phyloP scores from a whole-genome alignment of 768 basidiomycete genomes.

The Mrakia blollopis region DNA sequence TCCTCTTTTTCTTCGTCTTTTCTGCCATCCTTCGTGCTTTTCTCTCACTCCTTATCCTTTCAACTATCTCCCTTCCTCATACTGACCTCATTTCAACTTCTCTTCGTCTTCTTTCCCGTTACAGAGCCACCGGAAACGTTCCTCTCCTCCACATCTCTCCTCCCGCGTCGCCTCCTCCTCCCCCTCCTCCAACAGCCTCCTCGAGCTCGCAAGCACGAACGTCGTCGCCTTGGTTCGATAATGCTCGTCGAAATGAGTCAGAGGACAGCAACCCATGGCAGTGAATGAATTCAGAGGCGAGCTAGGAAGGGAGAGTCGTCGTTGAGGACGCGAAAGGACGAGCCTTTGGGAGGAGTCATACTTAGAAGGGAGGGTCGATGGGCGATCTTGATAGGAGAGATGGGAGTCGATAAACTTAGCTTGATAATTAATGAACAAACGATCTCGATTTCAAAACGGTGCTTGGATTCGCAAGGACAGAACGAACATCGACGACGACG shows the following conservation, averaged over 20 bases:
- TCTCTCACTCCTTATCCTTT: not conserved
- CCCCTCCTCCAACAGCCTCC: not conserved
- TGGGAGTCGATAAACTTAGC: too few relatives aligned
- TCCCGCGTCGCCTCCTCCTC: not conserved
- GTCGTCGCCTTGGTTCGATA: not conserved
- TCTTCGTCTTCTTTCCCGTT: not conserved
- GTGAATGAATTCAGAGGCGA: not conserved
- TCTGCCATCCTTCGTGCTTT: too few relatives aligned
- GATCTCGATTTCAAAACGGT: too few relatives aligned
- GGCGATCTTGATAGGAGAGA: too few relatives aligned
- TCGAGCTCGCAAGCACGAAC: not conserved
- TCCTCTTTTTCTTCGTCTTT: not conserved
- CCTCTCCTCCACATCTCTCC: slow-evolving; percentile 2
- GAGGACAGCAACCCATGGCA: slow-evolving; percentile 14
- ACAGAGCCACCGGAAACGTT: not conserved
- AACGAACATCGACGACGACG: too few relatives aligned
- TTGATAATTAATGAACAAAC: too few relatives aligned
- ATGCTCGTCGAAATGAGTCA: not conserved
- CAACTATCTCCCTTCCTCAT: not conserved
- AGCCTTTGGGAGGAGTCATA: too few relatives aligned
- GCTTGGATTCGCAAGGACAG: too few relatives aligned
- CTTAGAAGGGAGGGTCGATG: too few relatives aligned
- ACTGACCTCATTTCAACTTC: not conserved
- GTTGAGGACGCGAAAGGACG: too few relatives aligned
- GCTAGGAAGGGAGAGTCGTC: too few relatives aligned